phyloP scores from a whole-genome alignment of 306 rosid species.

The cucumber (Cucumis sativus) region DNA sequence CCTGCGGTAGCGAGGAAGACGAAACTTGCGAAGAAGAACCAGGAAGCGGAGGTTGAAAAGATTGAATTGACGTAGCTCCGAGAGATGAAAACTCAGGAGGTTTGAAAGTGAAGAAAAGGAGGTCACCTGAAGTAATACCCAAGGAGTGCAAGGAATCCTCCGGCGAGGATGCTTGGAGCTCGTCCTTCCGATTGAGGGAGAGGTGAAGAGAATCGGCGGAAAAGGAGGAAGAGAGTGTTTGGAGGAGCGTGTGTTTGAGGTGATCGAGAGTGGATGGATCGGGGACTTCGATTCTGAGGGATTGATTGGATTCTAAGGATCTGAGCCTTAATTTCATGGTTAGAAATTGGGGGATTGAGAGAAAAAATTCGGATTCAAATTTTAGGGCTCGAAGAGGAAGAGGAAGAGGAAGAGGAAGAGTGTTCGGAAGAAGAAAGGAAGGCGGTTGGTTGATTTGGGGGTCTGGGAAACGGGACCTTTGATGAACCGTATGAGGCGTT shows the following conservation, averaged over 20 bases:
- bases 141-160: slow-evolving; percentile 32
- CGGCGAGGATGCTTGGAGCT: slow-evolving; percentile 35
- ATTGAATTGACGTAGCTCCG: background rate
- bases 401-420: background rate
- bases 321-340: slow-evolving; percentile 63
- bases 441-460: background rate
- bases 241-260: slow-evolving; percentile 36
- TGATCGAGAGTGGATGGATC: slow-evolving; percentile 27
- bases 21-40: background rate
- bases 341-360: background rate
- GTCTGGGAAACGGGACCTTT: too few relatives aligned
- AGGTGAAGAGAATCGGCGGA: slow-evolving; percentile 38
- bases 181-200: slow-evolving; percentile 63
- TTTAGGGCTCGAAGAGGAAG: background rate
- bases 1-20: background rate
- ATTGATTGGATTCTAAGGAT: slow-evolving; percentile 46
- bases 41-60: background rate
- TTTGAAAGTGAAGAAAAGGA: slow-evolving; percentile 49
- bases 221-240: slow-evolving; percentile 15
- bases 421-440: background rate
- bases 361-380: background rate
- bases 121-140: slow-evolving; percentile 62
- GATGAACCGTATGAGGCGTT: background rate
- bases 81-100: slow-evolving; percentile 11
- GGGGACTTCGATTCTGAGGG: slow-evolving; percentile 47